phyloP scores from a whole-genome alignment of 2,329 filamentous ascomycete genomes.

The Aspergillus sp. region DNA sequence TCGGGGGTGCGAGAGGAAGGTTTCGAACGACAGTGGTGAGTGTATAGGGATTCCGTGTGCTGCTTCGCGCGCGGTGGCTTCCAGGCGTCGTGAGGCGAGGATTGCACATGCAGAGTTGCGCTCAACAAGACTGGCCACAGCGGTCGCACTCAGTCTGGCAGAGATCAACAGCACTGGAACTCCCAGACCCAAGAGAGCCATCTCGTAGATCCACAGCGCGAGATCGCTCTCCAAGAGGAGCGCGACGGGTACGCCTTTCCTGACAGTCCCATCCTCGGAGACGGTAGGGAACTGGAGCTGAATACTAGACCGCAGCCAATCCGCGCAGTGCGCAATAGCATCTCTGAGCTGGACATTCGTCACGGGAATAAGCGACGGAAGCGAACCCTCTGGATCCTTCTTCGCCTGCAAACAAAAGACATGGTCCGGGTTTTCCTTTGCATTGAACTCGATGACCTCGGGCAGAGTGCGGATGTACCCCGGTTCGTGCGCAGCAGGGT shows the following conservation, averaged over 20 bases:
- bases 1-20: neutral
- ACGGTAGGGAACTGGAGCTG: neutral
- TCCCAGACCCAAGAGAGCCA: conserved; percentile 3
- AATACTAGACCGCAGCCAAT: neutral
- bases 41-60: neutral
- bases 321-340: neutral
- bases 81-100: conserved; percentile 3
- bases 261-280: neutral
- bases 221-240: conserved; percentile 13
- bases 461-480: conserved; percentile 2
- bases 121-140: neutral
- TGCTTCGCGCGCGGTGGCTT: neutral
- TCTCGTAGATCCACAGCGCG: neutral
- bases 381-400: neutral
- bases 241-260: neutral
- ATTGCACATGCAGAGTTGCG: neutral
- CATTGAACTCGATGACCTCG: conserved; percentile 11
- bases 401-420: conserved; percentile 7
- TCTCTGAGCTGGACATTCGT: neutral
- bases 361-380: neutral
- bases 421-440: conserved; percentile 1
- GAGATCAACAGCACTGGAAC: conserved; percentile 10
- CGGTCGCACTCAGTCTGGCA: neutral
- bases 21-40: neutral
- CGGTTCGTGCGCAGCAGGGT: neutral